Evolutionary conservation across 768 basidiomycete genomes (phyloP).

Genomic region (Mrakia gelida): DNA sequence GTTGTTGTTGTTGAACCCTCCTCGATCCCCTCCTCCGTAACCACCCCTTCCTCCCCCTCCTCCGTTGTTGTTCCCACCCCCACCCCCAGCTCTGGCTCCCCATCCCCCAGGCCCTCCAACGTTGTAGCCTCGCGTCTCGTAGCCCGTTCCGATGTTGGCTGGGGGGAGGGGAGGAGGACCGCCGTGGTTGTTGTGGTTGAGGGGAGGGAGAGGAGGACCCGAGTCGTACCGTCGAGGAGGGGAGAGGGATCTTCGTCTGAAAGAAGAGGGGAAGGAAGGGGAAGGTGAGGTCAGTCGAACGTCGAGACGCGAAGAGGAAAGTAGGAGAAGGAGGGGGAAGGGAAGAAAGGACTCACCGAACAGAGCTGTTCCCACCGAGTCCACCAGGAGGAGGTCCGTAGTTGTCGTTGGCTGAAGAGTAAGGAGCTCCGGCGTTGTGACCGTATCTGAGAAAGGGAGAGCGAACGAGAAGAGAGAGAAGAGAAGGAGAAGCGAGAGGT

Average conservation of each 20-base stretch:
- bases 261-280: background rate
- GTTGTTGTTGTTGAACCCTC: too few species aligned
- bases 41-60: background rate
- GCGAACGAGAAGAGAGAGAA: background rate
- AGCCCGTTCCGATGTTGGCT: background rate
- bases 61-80: background rate
- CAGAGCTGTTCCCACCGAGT: background rate
- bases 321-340: too few species aligned
- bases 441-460: slow-evolving; percentile 2
- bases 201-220: background rate
- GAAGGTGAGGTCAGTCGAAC: background rate
- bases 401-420: background rate
- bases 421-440: background rate
- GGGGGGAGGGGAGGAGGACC: background rate
- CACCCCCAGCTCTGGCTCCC: background rate
- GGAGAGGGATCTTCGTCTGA: background rate
- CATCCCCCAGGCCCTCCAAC: background rate
- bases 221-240: slow-evolving; percentile 8
- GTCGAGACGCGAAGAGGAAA: background rate
- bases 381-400: background rate
- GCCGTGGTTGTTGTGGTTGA: background rate
- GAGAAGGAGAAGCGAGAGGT: background rate
- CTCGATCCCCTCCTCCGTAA: background rate
- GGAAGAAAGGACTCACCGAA: background rate
- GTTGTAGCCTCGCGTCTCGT: slow-evolving; percentile 15